These are phyloP conservation scores for Aspergillus ibericus DNA, from an alignment of 2,329 filamentous ascomycete genomes.

Conservation along the genomic window DNA sequence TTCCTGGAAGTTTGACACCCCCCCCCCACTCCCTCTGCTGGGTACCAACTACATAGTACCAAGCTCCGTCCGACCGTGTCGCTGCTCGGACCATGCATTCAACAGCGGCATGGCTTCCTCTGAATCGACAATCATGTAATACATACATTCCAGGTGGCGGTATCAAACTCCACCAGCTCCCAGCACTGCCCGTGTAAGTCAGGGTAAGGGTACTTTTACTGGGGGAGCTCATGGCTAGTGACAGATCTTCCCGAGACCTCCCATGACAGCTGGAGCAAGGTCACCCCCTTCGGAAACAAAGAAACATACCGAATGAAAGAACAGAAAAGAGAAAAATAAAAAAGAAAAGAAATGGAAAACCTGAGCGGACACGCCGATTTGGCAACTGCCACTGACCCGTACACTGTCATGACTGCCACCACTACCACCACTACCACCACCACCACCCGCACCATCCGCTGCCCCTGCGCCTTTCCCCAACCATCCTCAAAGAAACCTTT, in stretches of 20 bases:
- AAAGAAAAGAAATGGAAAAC: neutral
- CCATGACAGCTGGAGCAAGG: constrained; percentile 4
- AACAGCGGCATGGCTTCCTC: neutral
- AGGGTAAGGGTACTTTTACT: neutral
- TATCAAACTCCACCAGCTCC: neutral
- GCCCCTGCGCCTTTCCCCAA: neutral
- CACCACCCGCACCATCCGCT: neutral
- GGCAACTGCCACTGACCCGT: neutral
- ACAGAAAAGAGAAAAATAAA: neutral
- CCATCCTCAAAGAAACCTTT: neutral
- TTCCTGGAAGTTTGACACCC: neutral
- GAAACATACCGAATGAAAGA: neutral
- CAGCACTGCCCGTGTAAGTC: neutral
- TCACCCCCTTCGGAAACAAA: neutral
- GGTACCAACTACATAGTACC: no score
- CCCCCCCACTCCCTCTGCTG: neutral
- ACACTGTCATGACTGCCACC: neutral
- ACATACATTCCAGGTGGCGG: neutral
- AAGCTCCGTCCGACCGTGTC: neutral
- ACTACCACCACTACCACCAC: neutral
- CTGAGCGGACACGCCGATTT: neutral
- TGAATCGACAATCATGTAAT: neutral
- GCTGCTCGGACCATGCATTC: neutral
- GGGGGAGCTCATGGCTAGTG: constrained; percentile 1
- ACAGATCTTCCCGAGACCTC: constrained; percentile 3